These are phyloP conservation scores for Elsinoe australis DNA, from an alignment of 2,329 filamentous ascomycete genomes.

Conservation along the genomic window DNA sequence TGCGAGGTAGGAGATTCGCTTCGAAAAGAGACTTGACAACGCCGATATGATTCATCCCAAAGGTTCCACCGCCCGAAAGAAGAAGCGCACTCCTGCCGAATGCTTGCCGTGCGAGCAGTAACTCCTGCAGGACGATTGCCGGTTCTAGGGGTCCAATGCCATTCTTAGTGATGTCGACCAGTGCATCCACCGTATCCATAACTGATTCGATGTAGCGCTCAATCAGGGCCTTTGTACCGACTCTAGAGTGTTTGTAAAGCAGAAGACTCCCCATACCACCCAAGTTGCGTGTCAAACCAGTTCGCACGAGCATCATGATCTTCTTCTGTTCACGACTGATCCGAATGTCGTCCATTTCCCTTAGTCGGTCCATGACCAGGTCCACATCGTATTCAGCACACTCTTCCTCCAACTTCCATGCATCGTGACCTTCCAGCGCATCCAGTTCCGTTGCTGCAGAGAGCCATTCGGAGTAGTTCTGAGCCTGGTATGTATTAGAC, in stretches of 20 bases:
- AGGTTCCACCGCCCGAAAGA: constrained; percentile 77
- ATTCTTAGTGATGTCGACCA: constrained; percentile 50
- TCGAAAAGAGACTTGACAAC: constrained; percentile 77
- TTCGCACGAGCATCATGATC: constrained; percentile 77
- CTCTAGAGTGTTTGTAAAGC: constrained; percentile 75
- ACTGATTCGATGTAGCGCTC: constrained; percentile 80
- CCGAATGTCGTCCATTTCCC: constrained; percentile 67
- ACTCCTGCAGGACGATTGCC: constrained; percentile 56
- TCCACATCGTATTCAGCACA: constrained; percentile 64
- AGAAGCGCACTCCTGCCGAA: constrained; percentile 79
- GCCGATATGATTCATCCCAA: constrained; percentile 87
- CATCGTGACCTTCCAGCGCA: constrained; percentile 66
- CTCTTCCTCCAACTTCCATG: constrained; percentile 65
- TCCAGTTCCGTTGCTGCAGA: constrained; percentile 70
- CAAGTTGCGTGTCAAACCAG: constrained; percentile 68
- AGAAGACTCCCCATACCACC: constrained; percentile 78
- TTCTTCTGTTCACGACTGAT: constrained; percentile 61
- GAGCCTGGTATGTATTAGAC: constrained; percentile 45
- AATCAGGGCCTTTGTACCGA: constrained; percentile 79
- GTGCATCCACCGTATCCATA: constrained; percentile 61
- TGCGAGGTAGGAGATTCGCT: constrained; percentile 66
- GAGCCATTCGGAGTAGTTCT: constrained; percentile 64
- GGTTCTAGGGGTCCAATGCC: constrained; percentile 49
- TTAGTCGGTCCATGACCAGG: constrained; percentile 61
- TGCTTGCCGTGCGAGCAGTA: constrained; percentile 65